Conservation (phyloP, 768 basidiomycete species). For the Atractiella rhizophila region DNA sequence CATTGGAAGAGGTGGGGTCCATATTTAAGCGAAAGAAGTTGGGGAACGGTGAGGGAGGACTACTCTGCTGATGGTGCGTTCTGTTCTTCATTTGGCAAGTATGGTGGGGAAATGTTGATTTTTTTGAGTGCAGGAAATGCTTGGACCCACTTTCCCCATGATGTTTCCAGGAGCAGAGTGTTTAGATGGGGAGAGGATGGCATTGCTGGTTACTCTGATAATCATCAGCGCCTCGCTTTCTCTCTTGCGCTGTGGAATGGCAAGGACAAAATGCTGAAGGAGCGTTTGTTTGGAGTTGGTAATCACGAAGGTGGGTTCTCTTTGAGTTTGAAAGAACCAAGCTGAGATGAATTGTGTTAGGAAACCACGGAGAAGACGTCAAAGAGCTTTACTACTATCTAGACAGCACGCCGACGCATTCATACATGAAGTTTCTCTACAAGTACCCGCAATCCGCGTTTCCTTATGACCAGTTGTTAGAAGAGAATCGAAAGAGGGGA, state of each 20-base stretch:
- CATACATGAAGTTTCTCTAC: slow-evolving; percentile 99
- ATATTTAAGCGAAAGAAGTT: slow-evolving; percentile 88
- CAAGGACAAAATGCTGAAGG: slow-evolving; percentile 78
- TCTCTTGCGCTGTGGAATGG: slow-evolving; percentile 84
- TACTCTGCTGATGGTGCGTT: slow-evolving; percentile 89
- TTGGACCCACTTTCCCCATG: slow-evolving; percentile 85
- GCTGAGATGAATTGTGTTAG: slow-evolving; percentile 20
- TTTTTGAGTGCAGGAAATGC: too few species aligned
- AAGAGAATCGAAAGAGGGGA: slow-evolving; percentile 53
- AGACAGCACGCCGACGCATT: slow-evolving; percentile 93
- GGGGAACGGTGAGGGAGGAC: slow-evolving; percentile 97
- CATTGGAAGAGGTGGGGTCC: slow-evolving; percentile 99
- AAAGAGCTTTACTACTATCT: slow-evolving; percentile 98
- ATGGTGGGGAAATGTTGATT: slow-evolving; percentile 21
- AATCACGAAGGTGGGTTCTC: slow-evolving; percentile 40
- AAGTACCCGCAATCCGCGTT: slow-evolving; percentile 83
- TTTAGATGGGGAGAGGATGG: slow-evolving; percentile 99
- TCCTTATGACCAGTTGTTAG: slow-evolving; percentile 81
- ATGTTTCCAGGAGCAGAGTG: slow-evolving; percentile 70
- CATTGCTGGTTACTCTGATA: slow-evolving; percentile 88
- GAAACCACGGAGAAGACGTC: slow-evolving; percentile 97
- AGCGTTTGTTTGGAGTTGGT: slow-evolving; percentile 83
- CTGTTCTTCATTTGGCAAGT: too few species aligned
- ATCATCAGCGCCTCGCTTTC: slow-evolving; percentile 81
- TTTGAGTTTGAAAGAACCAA: neutral